These are phyloP conservation scores for Tetracladium maxilliforme DNA, from an alignment of 2,329 filamentous ascomycete species.

Conservation along the genomic window DNA sequence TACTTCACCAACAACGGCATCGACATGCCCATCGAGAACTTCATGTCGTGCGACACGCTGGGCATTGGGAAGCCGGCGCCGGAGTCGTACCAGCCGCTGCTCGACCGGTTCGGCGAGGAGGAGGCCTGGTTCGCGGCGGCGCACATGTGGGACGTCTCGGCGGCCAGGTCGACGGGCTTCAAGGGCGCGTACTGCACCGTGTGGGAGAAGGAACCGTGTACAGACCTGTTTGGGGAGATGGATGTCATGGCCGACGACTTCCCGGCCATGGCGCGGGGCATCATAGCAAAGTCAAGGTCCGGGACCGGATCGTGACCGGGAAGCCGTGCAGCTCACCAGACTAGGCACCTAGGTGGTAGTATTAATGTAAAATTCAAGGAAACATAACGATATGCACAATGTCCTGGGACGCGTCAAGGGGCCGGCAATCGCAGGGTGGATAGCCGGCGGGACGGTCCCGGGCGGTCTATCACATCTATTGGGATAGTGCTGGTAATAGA, in stretches of 20 bases:
- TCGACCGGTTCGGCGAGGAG: conserved; percentile 21
- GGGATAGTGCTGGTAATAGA: no score
- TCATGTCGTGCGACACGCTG: conserved; percentile 32
- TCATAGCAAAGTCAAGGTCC: conserved; percentile 12
- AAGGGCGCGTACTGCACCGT: conserved; percentile 36
- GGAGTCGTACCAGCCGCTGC: conserved; percentile 26
- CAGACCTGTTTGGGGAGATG: conserved; percentile 34
- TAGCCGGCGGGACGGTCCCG: no score
- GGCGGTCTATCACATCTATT: no score
- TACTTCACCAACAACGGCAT: conserved; percentile 34
- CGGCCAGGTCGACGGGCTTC: conserved; percentile 32
- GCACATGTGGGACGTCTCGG: conserved; percentile 43
- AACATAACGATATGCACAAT: no score
- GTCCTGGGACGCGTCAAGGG: no score
- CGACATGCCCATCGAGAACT: conserved; percentile 31
- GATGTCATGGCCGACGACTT: conserved; percentile 32
- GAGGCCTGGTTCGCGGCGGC: conserved; percentile 42
- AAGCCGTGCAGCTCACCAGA: conserved; percentile 1
- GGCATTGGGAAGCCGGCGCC: conserved; percentile 33
- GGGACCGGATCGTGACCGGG: conserved; percentile 1
- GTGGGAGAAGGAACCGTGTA: conserved; percentile 33
- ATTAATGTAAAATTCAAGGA: no score
- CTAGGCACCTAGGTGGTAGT: no score
- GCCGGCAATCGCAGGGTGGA: no score
- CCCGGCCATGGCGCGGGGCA: conserved; percentile 28